These are phyloP conservation scores for Kodamaea laetipori DNA, from an alignment of 805 yeast genomes.

Conservation along the genomic window DNA sequence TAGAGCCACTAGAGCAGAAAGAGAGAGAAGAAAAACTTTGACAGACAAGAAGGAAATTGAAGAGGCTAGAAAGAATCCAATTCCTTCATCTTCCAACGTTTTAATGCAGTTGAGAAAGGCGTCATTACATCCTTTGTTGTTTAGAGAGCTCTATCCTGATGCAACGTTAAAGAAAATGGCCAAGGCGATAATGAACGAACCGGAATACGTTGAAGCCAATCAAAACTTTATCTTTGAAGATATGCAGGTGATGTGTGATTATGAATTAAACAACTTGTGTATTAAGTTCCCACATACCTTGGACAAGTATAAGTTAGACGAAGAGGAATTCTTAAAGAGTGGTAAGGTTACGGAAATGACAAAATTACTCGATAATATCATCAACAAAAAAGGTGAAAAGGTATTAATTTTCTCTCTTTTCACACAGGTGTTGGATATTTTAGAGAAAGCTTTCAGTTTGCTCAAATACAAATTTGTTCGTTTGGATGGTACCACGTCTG, in stretches of 20 bases:
- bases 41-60: slow-evolving; percentile 37
- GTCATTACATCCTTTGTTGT: slow-evolving; percentile 86
- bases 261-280: slow-evolving; percentile 78
- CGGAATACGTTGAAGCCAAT: slow-evolving; percentile 79
- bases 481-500: slow-evolving; percentile 91
- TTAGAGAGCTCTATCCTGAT: slow-evolving; percentile 66
- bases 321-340: slow-evolving; percentile 59
- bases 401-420: slow-evolving; percentile 86
- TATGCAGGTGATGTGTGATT: slow-evolving; percentile 93
- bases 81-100: slow-evolving; percentile 60
- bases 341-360: slow-evolving; percentile 71
- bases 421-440: slow-evolving; percentile 87
- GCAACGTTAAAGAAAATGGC: slow-evolving; percentile 65
- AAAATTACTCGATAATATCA: slow-evolving; percentile 57
- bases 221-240: slow-evolving; percentile 80
- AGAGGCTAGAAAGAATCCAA: slow-evolving; percentile 30
- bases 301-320: slow-evolving; percentile 51
- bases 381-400: slow-evolving; percentile 61
- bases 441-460: slow-evolving; percentile 71
- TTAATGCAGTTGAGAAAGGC: slow-evolving; percentile 92
- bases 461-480: slow-evolving; percentile 72
- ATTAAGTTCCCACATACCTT: slow-evolving; percentile 69
- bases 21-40: slow-evolving; percentile 44
- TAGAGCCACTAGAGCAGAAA: slow-evolving; percentile 41
- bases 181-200: slow-evolving; percentile 74